Conservation (phyloP, 805 yeast species). For the Yamadazyma olivae region DNA sequence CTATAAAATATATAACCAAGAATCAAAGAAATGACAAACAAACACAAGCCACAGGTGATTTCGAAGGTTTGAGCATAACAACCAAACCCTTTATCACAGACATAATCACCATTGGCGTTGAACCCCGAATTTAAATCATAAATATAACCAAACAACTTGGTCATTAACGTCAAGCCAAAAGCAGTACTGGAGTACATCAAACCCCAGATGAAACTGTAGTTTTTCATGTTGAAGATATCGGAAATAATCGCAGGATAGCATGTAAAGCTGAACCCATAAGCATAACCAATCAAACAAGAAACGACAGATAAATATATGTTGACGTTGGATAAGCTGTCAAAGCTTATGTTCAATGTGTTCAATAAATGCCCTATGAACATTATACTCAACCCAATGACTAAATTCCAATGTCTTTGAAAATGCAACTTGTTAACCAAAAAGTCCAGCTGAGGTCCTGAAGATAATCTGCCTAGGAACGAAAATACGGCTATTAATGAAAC, state of each 20-base stretch:
- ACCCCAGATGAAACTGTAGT: conserved; percentile 34
- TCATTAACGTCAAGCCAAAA: conserved; percentile 28
- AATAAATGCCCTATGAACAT: conserved; percentile 29
- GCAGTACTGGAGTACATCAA: conserved; percentile 30
- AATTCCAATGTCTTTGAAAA: conserved; percentile 31
- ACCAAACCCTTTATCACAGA: conserved; percentile 26
- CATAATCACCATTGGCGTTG: conserved; percentile 16
- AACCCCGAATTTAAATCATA: conserved; percentile 24
- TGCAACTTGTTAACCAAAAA: conserved; percentile 19
- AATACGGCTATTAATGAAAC: conserved; percentile 30
- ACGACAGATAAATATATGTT: conserved; percentile 20
- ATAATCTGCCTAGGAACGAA: conserved; percentile 29
- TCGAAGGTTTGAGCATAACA: conserved; percentile 27
- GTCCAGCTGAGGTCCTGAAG: conserved; percentile 32
- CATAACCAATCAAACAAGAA: conserved; percentile 28
- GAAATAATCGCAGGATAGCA: conserved; percentile 33
- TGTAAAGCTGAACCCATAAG: conserved; percentile 34
- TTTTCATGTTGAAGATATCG: conserved; percentile 29
- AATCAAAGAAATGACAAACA: conserved; percentile 17
- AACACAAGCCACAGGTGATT: conserved; percentile 21
- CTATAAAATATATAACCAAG: conserved; percentile 18
- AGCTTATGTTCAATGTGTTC: conserved; percentile 15
- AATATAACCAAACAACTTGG: conserved; percentile 27
- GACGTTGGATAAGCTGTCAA: conserved; percentile 11
- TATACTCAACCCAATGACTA: conserved; percentile 23